Evolutionary conservation across 352 stramenopile species (phyloP).

Genomic region (Globisporangium solare): DNA sequence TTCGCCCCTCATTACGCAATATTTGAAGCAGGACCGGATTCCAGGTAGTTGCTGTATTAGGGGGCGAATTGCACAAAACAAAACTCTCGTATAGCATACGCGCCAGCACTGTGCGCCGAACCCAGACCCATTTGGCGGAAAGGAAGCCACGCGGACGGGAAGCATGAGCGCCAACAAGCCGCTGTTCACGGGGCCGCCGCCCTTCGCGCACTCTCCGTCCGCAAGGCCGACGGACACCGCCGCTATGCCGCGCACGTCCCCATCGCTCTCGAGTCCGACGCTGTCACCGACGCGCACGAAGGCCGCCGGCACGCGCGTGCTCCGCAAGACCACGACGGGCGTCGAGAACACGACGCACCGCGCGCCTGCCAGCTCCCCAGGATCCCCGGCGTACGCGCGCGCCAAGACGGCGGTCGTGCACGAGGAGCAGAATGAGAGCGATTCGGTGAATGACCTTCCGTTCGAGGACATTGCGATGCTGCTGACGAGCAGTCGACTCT

Average conservation of each 20-base stretch:
- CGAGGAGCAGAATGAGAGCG: slow-evolving; percentile 16
- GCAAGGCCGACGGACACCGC: background rate
- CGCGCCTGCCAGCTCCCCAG: background rate
- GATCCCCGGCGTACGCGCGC: slow-evolving; percentile 5
- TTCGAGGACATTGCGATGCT: slow-evolving; percentile 19
- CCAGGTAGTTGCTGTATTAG: too few relatives aligned
- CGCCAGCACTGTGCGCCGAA: background rate
- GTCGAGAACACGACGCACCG: slow-evolving; percentile 1
- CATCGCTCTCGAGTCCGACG: background rate
- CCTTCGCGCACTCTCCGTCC: slow-evolving; percentile 9
- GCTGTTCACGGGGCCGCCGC: slow-evolving; percentile 5
- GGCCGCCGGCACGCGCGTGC: background rate
- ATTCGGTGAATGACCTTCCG: slow-evolving; percentile 15
- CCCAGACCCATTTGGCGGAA: background rate
- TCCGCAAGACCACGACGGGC: background rate
- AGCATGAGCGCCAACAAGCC: slow-evolving; percentile 2
- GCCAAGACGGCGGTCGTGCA: slow-evolving; percentile 10
- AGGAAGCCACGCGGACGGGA: background rate
- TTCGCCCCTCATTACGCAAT: background rate
- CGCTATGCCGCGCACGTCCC: slow-evolving; percentile 1
- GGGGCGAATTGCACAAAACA: too few relatives aligned
- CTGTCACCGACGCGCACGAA: background rate
- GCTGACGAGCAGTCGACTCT: slow-evolving; percentile 8
- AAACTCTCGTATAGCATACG: background rate
- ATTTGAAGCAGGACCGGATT: too few relatives aligned